Conservation (phyloP, 768 basidiomycete species). For the Tulasnella sp. region DNA sequence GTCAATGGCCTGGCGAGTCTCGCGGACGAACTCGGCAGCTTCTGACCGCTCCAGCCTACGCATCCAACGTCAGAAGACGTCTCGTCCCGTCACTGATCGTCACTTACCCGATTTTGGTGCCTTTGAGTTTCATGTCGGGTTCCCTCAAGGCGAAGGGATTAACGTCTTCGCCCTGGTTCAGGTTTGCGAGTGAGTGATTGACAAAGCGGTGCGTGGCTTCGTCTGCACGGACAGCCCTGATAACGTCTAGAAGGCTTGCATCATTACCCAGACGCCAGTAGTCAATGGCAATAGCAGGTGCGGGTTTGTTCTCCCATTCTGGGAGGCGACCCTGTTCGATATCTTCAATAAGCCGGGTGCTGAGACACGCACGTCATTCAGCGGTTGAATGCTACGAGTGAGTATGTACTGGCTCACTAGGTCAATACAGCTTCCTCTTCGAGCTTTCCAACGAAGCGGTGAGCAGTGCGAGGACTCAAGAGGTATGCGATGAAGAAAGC, state of each 20-base stretch:
- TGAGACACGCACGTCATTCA: slow-evolving; percentile 23
- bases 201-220: slow-evolving; percentile 42
- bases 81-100: not conserved
- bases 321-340: slow-evolving; percentile 71
- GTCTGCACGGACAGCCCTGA: not conserved
- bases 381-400: not conserved
- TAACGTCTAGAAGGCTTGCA: slow-evolving; percentile 35
- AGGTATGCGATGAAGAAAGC: slow-evolving; percentile 61
- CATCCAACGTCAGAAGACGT: not conserved
- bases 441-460: slow-evolving; percentile 83
- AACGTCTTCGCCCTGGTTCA: slow-evolving; percentile 61
- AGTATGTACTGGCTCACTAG: slow-evolving; percentile 43
- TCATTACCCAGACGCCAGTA: slow-evolving; percentile 74
- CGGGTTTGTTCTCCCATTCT: slow-evolving; percentile 60
- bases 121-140: slow-evolving; percentile 76
- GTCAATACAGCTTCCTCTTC: slow-evolving; percentile 95
- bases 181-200: slow-evolving; percentile 88
- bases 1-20: slow-evolving; percentile 45
- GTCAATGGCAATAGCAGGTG: slow-evolving; percentile 84
- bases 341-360: slow-evolving; percentile 72
- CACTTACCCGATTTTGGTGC: slow-evolving; percentile 57
- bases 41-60: slow-evolving; percentile 55
- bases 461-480: slow-evolving; percentile 34
- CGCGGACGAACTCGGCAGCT: slow-evolving; percentile 48
- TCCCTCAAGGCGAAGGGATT: slow-evolving; percentile 86